Evolutionary conservation across 2,329 filamentous ascomycete species (phyloP).

Genomic region (Aspergillus piperis): DNA sequence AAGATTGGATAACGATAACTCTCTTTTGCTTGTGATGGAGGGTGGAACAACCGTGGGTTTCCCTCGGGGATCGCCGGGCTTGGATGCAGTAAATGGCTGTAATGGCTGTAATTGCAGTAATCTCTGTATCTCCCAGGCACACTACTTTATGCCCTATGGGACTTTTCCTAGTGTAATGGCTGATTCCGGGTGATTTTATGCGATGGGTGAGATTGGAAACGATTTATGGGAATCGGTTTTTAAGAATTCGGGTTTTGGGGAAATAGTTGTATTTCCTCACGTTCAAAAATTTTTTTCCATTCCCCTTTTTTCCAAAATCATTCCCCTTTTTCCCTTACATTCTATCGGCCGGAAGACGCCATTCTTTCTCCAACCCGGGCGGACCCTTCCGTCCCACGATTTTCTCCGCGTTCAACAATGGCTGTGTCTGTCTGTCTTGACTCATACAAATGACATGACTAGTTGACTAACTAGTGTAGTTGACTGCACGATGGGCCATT

Average conservation of each 20-base stretch:
- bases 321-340: not conserved
- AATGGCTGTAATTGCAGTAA: too few relatives aligned
- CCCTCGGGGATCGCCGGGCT: constrained; percentile 20
- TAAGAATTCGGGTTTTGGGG: not conserved
- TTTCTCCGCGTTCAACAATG: not conserved
- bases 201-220: not conserved
- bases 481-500: too few relatives aligned
- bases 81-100: not conserved
- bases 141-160: too few relatives aligned
- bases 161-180: not conserved
- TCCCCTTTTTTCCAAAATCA: not conserved
- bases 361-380: constrained; percentile 14
- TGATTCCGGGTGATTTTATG: not conserved
- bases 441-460: not conserved
- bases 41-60: constrained; percentile 8
- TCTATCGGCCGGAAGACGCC: constrained; percentile 13
- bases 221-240: not conserved
- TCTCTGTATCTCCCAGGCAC: too few relatives aligned
- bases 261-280: not conserved
- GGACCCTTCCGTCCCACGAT: constrained; percentile 18
- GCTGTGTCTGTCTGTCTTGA: not conserved
- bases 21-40: constrained; percentile 9
- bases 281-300: not conserved
- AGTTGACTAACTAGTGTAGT: too few relatives aligned
- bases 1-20: constrained; percentile 8